Conservation (phyloP, 208 protist genomes). For the Wallacemonas sp. region DNA sequence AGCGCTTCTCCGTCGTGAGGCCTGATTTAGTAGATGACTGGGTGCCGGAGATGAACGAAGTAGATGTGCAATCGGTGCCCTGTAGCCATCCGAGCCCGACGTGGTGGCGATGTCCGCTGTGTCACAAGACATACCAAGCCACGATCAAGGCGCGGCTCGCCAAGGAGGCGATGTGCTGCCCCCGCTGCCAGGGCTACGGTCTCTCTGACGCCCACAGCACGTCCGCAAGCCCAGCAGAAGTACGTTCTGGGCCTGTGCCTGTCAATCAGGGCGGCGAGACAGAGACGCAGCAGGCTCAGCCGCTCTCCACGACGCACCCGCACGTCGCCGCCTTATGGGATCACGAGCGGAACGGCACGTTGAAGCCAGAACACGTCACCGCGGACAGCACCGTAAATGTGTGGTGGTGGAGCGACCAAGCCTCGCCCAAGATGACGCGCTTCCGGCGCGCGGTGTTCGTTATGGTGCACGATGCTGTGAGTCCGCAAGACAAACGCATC, state of each 20-base stretch:
- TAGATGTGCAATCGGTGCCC: slow-evolving; percentile 48
- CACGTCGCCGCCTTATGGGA: slow-evolving; percentile 53
- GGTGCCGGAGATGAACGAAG: slow-evolving; percentile 79
- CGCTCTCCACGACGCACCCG: slow-evolving; percentile 52
- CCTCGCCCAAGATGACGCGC: slow-evolving; percentile 1
- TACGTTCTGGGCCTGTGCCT: background rate
- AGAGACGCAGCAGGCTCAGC: background rate
- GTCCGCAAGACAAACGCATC: slow-evolving; percentile 39
- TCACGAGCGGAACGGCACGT: slow-evolving; percentile 39
- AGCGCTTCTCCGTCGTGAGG: slow-evolving; percentile 53
- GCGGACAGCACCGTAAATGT: slow-evolving; percentile 46
- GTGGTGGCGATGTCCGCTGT: slow-evolving; percentile 63
- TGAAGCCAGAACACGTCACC: slow-evolving; percentile 48
- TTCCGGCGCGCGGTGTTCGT: slow-evolving; percentile 65
- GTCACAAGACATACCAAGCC: slow-evolving; percentile 47
- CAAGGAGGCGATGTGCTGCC: slow-evolving; percentile 37
- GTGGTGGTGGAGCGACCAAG: slow-evolving; percentile 50
- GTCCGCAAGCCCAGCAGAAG: background rate
- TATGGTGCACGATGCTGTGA: slow-evolving; percentile 43
- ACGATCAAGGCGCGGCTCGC: slow-evolving; percentile 52
- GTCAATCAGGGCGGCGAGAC: background rate
- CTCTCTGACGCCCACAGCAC: background rate
- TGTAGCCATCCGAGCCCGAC: slow-evolving; percentile 28
- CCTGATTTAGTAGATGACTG: slow-evolving; percentile 82
- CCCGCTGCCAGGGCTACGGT: slow-evolving; percentile 34